Evolutionary conservation across 2,329 filamentous ascomycete species (phyloP).

Genomic region (Dactylonectria estremocensis): DNA sequence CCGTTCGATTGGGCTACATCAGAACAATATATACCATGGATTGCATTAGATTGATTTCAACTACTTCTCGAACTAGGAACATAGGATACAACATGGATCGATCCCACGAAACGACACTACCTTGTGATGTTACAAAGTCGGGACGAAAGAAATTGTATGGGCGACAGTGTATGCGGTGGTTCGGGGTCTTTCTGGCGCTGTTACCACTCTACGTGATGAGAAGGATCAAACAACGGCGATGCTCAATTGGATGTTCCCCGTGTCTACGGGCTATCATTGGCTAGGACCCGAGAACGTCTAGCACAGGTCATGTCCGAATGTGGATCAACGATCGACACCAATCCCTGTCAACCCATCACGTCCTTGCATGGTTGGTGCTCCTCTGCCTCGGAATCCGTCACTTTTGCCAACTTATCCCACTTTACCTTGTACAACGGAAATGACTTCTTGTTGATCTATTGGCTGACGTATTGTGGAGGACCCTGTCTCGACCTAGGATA

Average conservation of each 20-base stretch:
- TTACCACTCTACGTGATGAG: constrained; percentile 39
- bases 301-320: constrained; percentile 12
- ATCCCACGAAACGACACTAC: constrained; percentile 10
- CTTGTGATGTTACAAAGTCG: constrained; percentile 28
- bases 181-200: constrained; percentile 6
- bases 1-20: background rate
- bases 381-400: constrained; percentile 7
- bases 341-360: constrained; percentile 10
- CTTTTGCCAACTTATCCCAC: background rate
- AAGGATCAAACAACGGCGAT: constrained; percentile 38
- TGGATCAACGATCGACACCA: constrained; percentile 15
- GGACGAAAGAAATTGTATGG: constrained; percentile 23
- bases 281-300: background rate
- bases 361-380: background rate
- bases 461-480: background rate
- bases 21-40: constrained; percentile 34
- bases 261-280: constrained; percentile 2
- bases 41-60: constrained; percentile 10
- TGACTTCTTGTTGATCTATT: constrained; percentile 18
- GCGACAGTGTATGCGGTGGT: constrained; percentile 16
- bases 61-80: background rate
- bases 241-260: constrained; percentile 18
- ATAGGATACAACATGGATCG: constrained; percentile 14
- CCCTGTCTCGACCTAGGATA: background rate
- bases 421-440: background rate